Conservation (phyloP, 2,329 filamentous ascomycete genomes). For the Epichloe sp. region DNA sequence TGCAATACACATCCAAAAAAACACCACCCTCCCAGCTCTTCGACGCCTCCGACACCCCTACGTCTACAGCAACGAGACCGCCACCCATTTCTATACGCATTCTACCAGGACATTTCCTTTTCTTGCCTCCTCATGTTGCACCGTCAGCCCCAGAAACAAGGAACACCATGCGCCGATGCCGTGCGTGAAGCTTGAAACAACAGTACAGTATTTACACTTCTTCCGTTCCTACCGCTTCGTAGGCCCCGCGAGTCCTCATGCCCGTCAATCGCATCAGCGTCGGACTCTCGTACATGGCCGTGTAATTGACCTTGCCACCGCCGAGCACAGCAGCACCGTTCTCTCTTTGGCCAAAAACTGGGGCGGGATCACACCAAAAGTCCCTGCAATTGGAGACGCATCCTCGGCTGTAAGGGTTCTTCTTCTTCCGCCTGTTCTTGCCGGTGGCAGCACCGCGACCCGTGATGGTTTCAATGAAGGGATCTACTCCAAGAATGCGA, state of each 20-base stretch:
- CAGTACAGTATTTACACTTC: conserved; percentile 24
- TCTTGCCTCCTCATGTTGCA: too few relatives aligned
- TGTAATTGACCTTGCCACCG: conserved; percentile 74
- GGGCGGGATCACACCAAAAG: conserved; percentile 87
- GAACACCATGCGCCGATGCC: neutral
- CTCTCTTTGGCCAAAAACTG: conserved; percentile 62
- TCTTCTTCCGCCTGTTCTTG: conserved; percentile 40
- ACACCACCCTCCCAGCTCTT: neutral
- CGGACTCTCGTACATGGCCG: conserved; percentile 77
- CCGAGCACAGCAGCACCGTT: conserved; percentile 64
- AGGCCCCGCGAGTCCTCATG: conserved; percentile 39
- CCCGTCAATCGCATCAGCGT: conserved; percentile 46
- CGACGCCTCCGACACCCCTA: neutral
- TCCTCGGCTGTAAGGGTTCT: conserved; percentile 78
- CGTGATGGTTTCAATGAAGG: conserved; percentile 84
- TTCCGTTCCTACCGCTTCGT: conserved; percentile 49
- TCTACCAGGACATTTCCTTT: neutral
- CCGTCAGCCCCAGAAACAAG: too few relatives aligned
- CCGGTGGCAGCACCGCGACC: conserved; percentile 58
- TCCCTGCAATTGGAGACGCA: conserved; percentile 83
- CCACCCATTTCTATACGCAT: neutral
- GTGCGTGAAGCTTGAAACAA: neutral
- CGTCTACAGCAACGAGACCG: too few relatives aligned
- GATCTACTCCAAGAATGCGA: conserved; percentile 77
- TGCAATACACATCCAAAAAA: neutral